Evolutionary conservation across 352 stramenopile species (phyloP), one percentile per base, ranked within the genome.

Genomic region (Lagenidium giganteum): DNA sequence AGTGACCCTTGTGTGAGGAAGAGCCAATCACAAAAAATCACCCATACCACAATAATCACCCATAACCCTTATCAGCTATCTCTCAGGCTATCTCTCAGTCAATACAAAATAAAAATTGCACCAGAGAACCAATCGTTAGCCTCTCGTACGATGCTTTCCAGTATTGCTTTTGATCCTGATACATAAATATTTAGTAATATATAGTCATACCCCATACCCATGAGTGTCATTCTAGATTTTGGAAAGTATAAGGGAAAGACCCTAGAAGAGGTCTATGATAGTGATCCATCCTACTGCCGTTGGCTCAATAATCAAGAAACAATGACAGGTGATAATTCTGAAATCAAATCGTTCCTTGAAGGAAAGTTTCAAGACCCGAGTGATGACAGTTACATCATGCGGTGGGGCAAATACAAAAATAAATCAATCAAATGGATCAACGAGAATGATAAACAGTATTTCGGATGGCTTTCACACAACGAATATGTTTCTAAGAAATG

Each of bases 361-460:
- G 32, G 28, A 3, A 54, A 49, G 26, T 42, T 59, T 36, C 18
- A 41, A 0, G 42, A n/a, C n/a, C n/a, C n/a, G n/a, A n/a, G n/a
- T 18, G 20, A 52, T 42, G 43, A 59, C 42, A 37, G 45, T 26
- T 59, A 54, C 45, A 44, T 54, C 23, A 59, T 59, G 51, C 34
- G 2, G 34, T 59, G 51, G 51, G 51, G 51, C 12, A 54, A 59
- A 21, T 43, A 46, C 25, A 48, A 45, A 24, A 32, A 26, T 3
- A 53, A 59, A 31, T 38, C 42, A 1, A 30, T 59, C 2, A 48
- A 49, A 23, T 40, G 50, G 31, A 53, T 53, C 29, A 43, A 47
- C 31, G 28, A 16, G 3, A 54, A 44, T 13, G 30, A 59, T 46
- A 12, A 33, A 0, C 25, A 25, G 9, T 57, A 57, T 24, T 51